These are phyloP conservation scores for Peronospora farinosa DNA, from an alignment of 352 stramenopile species.

Conservation along the genomic window DNA sequence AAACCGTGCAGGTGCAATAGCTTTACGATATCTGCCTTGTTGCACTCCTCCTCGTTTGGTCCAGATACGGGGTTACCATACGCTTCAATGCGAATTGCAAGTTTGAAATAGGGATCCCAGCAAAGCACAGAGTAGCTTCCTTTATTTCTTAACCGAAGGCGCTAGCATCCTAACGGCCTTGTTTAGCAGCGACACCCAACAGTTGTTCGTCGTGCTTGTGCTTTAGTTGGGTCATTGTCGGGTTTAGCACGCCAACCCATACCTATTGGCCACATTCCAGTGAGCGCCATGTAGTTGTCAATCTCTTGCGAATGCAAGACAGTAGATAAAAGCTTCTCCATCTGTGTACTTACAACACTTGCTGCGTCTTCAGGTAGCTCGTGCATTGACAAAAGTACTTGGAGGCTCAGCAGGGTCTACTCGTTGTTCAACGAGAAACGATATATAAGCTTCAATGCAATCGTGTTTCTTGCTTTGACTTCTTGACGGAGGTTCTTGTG, in stretches of 20 bases:
- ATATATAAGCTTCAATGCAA: no score
- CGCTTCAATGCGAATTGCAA: slow-evolving; percentile 23
- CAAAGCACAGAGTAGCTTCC: slow-evolving; percentile 13
- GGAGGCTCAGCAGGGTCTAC: no score
- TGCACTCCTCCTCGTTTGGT: slow-evolving; percentile 25
- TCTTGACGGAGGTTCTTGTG: no score
- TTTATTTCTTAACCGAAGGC: neutral
- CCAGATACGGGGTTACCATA: slow-evolving; percentile 46
- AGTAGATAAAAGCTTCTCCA: no score
- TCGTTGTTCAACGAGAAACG: no score
- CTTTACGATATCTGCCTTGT: slow-evolving; percentile 9
- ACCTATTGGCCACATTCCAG: slow-evolving; percentile 27
- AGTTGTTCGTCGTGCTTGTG: slow-evolving; percentile 3
- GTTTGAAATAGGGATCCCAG: slow-evolving; percentile 13
- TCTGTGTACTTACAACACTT: no score
- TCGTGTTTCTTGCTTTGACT: no score
- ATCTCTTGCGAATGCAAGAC: no score
- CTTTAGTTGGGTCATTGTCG: slow-evolving; percentile 15
- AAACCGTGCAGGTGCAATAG: slow-evolving; percentile 34
- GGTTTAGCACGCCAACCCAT: slow-evolving; percentile 40
- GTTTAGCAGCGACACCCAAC: neutral
- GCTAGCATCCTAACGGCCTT: neutral
- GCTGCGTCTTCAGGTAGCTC: no score
- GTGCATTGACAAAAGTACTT: no score
- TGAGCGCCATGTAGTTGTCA: neutral